phyloP scores from a whole-genome alignment of 2,329 filamentous ascomycete species.

The Neoascochyta sp. region DNA sequence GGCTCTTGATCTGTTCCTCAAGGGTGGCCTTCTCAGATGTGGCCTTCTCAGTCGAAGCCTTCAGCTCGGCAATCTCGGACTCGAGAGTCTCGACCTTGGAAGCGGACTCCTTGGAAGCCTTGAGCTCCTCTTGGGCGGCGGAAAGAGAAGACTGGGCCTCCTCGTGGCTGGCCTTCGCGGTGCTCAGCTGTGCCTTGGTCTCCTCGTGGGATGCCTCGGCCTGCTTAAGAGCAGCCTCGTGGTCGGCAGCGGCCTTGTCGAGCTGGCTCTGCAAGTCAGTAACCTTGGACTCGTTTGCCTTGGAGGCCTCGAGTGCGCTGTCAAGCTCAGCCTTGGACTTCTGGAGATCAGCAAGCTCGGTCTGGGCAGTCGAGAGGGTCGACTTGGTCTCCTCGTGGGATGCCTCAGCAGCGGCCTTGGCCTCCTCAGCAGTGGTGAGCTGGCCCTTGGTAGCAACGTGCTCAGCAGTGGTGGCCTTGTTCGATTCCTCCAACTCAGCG shows the following conservation, averaged over 20 bases:
- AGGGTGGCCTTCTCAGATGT: conserved; percentile 18
- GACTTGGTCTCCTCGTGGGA: conserved; percentile 14
- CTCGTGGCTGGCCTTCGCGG: conserved; percentile 6
- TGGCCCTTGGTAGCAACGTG: conserved; percentile 14
- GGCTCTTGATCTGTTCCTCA: conserved; percentile 22
- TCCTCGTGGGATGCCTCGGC: conserved; percentile 12
- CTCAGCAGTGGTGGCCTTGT: conserved; percentile 6
- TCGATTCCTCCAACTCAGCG: conserved; percentile 10
- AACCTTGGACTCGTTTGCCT: conserved; percentile 16
- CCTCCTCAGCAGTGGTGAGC: conserved; percentile 14
- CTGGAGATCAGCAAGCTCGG: conserved; percentile 12
- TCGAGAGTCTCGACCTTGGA: conserved; percentile 14
- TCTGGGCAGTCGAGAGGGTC: conserved; percentile 9
- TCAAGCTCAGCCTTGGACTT: conserved; percentile 16
- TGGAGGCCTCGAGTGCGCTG: conserved; percentile 16
- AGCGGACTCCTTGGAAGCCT: conserved; percentile 15
- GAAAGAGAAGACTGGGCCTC: conserved; percentile 9
- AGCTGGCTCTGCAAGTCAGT: conserved; percentile 20
- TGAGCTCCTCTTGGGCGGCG: conserved; percentile 9
- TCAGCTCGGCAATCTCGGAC: conserved; percentile 19
- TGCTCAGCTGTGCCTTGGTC: conserved; percentile 10
- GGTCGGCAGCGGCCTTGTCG: conserved; percentile 17
- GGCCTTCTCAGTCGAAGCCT: conserved; percentile 20
- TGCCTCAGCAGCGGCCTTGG: conserved; percentile 18
- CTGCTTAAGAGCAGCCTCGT: conserved; percentile 18